Evolutionary conservation across 2,329 filamentous ascomycete genomes (phyloP).

Genomic region (Claviceps fusiformis): DNA sequence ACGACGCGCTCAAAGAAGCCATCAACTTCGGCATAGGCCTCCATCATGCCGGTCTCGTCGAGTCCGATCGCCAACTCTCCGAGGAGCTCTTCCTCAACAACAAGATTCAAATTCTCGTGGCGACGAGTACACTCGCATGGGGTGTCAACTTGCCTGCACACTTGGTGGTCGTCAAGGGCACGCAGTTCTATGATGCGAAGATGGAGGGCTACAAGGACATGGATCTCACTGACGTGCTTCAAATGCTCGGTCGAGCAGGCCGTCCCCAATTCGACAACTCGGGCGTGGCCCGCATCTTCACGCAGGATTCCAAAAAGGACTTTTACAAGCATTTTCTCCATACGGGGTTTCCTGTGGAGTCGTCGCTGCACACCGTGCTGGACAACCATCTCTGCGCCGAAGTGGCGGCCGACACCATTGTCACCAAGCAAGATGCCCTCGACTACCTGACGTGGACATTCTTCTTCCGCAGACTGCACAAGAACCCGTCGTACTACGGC

Average conservation of each 20-base stretch:
- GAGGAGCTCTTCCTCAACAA: slow-evolving; percentile 95
- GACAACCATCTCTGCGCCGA: slow-evolving; percentile 96
- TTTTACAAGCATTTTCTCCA: slow-evolving; percentile 99
- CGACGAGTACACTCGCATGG: slow-evolving; percentile 93
- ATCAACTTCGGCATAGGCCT: slow-evolving; percentile 93
- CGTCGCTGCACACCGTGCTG: slow-evolving; percentile 85
- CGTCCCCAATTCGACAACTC: slow-evolving; percentile 94
- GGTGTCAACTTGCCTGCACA: slow-evolving; percentile 96
- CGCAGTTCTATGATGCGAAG: slow-evolving; percentile 96
- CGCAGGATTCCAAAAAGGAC: slow-evolving; percentile 92
- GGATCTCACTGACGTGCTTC: slow-evolving; percentile 93
- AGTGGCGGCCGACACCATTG: slow-evolving; percentile 81
- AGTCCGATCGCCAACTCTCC: slow-evolving; percentile 79
- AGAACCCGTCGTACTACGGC: slow-evolving; percentile 97
- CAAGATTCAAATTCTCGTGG: slow-evolving; percentile 93
- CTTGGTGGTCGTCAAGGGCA: slow-evolving; percentile 93
- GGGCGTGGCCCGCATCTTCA: slow-evolving; percentile 93
- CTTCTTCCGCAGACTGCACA: slow-evolving; percentile 93
- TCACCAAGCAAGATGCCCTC: slow-evolving; percentile 89
- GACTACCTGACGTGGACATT: slow-evolving; percentile 99
- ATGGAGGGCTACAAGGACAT: slow-evolving; percentile 97
- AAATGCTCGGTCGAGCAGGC: slow-evolving; percentile 93
- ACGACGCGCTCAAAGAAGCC: slow-evolving; percentile 85
- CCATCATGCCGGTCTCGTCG: slow-evolving; percentile 92
- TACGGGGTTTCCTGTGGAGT: slow-evolving; percentile 95